Evolutionary conservation across 306 rosid genomes (phyloP), one percentile per base, ranked within the genome.

Genomic region (Cyclanthera cordifolia): DNA sequence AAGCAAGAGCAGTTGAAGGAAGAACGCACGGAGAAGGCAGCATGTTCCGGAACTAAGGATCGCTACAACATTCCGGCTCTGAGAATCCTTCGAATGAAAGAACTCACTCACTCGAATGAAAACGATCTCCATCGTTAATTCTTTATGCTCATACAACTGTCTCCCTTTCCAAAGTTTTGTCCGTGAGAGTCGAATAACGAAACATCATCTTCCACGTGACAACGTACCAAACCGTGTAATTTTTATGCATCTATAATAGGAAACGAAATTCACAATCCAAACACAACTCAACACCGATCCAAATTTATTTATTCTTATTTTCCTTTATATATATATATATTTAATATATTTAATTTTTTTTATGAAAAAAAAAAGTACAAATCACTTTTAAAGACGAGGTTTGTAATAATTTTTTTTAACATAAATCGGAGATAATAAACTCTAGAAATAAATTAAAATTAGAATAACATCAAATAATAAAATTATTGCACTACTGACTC

Each of bases 11-110:
- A 75, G 72, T 43, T 6, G 72, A 55, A 71, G 80, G 74, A 57
- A 46, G 23, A 63, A 72, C 63, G 68, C 71, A 34, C 16, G 77
- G 37, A 76, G 79, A 77, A 53, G 58, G 53, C 23, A 76, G 32
- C 91, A 81, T 88, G 53, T 54, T 75, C 59, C 8, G 73, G 32
- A 54, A 59, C 53, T 76, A 6, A 48, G 45, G 15, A 34, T 69
- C 49, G 9, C 3, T 41, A 11, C 45, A n/a, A 32, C 66, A 20
- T 37, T 45, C 45, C 66, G 30, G 49, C 19, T 28, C 51, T 21
- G 24, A 12, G 43, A 16, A 20, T 32, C 10, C 13, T 2, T 41
- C 57, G 3, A 45, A n/a, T 19, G 7, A 65, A 19, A 66, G 21
- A 14, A 13, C 50, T 69, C 32, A n/a, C 30, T 43, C 46, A 52